These are phyloP conservation scores for Puccinia hordei DNA, from an alignment of 1,284 basidiomycete genomes.

Conservation along the genomic window DNA sequence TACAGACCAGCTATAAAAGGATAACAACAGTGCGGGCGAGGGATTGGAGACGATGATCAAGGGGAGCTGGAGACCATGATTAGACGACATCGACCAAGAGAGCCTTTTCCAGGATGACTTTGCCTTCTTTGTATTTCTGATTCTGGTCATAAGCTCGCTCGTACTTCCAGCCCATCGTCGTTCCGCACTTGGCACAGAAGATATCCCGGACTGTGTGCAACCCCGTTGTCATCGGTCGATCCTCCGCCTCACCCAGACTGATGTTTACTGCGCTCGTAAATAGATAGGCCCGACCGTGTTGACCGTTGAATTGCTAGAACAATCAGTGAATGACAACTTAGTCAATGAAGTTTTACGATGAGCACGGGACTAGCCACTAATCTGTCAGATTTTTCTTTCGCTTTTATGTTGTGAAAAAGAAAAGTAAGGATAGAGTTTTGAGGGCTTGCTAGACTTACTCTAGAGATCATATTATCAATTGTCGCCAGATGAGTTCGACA, in stretches of 20 bases:
- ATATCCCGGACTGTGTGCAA: conserved; percentile 94
- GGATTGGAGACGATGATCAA: neutral
- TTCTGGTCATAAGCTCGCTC: conserved; percentile 82
- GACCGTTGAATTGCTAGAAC: conserved; percentile 66
- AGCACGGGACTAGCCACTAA: neutral
- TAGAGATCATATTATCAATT: conserved; percentile 85
- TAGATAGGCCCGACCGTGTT: conserved; percentile 90
- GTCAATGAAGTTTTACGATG: conserved; percentile 16
- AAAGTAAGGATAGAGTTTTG: conserved; percentile 21
- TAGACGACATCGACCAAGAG: conserved; percentile 65
- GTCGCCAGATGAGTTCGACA: conserved; percentile 94
- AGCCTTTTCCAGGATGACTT: conserved; percentile 92
- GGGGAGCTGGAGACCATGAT: conserved; percentile 2
- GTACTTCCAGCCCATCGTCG: conserved; percentile 94
- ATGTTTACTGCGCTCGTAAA: conserved; percentile 90
- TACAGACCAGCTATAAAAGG: conserved; percentile 7
- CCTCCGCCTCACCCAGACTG: conserved; percentile 79
- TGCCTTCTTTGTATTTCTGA: conserved; percentile 98
- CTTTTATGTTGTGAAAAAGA: neutral
- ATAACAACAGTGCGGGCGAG: neutral
- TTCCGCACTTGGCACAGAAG: conserved; percentile 83
- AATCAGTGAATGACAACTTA: neutral
- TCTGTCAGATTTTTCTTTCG: conserved; percentile 73
- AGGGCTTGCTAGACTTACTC: conserved; percentile 65
- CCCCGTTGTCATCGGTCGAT: conserved; percentile 94